These are phyloP conservation scores for Ettlia oleoabundans DNA, from an alignment of 139 green algal genomes.

Conservation along the genomic window DNA sequence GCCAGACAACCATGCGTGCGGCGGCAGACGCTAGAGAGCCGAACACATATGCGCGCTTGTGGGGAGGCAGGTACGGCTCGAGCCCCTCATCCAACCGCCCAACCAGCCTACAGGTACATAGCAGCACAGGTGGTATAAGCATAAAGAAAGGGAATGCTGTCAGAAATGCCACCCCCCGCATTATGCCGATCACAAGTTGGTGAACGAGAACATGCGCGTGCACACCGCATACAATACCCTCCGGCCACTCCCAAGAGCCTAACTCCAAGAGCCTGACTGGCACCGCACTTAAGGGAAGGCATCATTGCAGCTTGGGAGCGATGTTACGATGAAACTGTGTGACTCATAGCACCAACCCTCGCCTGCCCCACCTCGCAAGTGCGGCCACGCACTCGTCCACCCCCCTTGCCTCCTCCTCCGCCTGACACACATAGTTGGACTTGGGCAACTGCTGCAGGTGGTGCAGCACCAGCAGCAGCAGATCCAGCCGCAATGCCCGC, in stretches of 20 bases:
- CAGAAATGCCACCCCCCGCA: too few species aligned
- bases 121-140: too few species aligned
- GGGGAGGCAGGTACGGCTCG: slow-evolving; percentile 49
- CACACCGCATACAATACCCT: background rate
- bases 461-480: slow-evolving; percentile 61
- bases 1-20: slow-evolving; percentile 61
- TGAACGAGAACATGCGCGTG: background rate
- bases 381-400: slow-evolving; percentile 53
- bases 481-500: slow-evolving; percentile 70
- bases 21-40: slow-evolving; percentile 52
- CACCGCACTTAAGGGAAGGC: too few species aligned
- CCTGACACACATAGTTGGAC: slow-evolving; percentile 55
- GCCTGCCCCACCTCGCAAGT: slow-evolving; percentile 22
- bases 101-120: slow-evolving; percentile 13
- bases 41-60: slow-evolving; percentile 65
- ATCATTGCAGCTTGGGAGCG: too few species aligned
- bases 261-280: too few species aligned
- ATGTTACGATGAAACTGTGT: too few species aligned
- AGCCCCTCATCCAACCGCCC: slow-evolving; percentile 60
- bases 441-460: slow-evolving; percentile 56
- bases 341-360: too few species aligned
- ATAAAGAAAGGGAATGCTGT: too few species aligned
- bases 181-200: too few species aligned
- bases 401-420: slow-evolving; percentile 59
- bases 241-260: too few species aligned